Percentiles rank a stretch among this genome's conserved stretches.
These are phyloP conservation scores for Oryza glaberrima DNA, from an alignment of 176 grass and related monocot species.

Conservation along the genomic window DNA sequence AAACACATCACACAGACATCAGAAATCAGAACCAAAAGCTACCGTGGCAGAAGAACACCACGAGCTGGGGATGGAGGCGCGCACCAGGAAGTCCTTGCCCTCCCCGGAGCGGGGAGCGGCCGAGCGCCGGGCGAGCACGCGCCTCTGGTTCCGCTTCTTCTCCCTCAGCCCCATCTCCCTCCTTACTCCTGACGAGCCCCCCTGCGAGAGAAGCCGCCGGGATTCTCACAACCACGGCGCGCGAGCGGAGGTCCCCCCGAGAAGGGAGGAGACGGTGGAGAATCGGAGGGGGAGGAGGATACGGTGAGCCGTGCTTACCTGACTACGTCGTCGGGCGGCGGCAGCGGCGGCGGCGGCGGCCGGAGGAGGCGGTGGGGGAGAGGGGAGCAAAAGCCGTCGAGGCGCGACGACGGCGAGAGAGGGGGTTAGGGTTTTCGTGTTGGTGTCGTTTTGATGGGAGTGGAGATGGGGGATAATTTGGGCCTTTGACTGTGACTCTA, in stretches of 20 bases:
- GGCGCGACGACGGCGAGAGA: not conserved
- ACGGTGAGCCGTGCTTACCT: not conserved
- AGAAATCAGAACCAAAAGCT: not conserved
- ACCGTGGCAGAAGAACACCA: not conserved
- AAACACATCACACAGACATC: not conserved
- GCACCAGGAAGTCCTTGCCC: slow-evolving; percentile 57
- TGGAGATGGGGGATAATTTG: not conserved
- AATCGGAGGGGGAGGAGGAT: not conserved
- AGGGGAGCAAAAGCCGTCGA: slow-evolving; percentile 21
- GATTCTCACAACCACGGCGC: not conserved
- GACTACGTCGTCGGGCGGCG: not conserved
- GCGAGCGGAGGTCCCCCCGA: not conserved
- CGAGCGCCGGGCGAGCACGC: slow-evolving; percentile 54
- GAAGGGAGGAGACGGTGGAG: not conserved
- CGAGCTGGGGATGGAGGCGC: not conserved
- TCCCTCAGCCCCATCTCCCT: slow-evolving; percentile 50
- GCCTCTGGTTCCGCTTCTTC: slow-evolving; percentile 67
- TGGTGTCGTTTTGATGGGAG: not conserved
- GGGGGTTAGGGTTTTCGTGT: slow-evolving; percentile 31
- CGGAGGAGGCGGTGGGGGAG: not conserved
- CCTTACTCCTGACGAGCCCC: not conserved
- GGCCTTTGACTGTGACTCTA: not conserved
- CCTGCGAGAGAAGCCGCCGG: not conserved
- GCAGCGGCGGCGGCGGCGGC: not conserved
- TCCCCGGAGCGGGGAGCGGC: slow-evolving; percentile 41